phyloP scores from a whole-genome alignment of 1,284 basidiomycete genomes.

The Golubevia pallescens region DNA sequence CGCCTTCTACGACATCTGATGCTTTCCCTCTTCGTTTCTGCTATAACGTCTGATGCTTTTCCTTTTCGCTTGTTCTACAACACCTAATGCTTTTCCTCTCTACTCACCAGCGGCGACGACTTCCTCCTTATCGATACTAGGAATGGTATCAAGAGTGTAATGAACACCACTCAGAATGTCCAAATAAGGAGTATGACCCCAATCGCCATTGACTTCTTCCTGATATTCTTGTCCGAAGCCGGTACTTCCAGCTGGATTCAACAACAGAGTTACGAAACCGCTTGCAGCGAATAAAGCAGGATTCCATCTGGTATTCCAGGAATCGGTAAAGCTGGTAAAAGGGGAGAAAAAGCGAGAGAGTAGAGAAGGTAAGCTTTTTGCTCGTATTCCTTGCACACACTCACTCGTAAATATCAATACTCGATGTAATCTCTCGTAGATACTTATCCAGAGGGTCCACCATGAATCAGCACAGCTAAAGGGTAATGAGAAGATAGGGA shows the following conservation, averaged over 20 bases:
- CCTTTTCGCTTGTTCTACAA: too few relatives aligned
- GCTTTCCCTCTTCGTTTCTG: too few relatives aligned
- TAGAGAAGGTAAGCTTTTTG: too few relatives aligned
- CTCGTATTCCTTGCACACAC: too few relatives aligned
- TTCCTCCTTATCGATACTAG: slow-evolving; percentile 21
- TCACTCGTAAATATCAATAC: too few relatives aligned
- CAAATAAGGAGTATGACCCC: slow-evolving; percentile 24
- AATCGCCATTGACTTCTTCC: slow-evolving; percentile 31
- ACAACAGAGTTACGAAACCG: slow-evolving; percentile 27
- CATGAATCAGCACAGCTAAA: slow-evolving; percentile 32
- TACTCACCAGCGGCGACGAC: slow-evolving; percentile 39
- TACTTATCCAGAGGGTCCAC: too few relatives aligned
- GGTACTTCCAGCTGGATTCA: slow-evolving; percentile 32
- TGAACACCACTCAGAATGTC: slow-evolving; percentile 29
- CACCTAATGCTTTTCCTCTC: too few relatives aligned
- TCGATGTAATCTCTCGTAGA: too few relatives aligned
- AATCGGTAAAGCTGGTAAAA: slow-evolving; percentile 28
- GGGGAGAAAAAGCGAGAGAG: too few relatives aligned
- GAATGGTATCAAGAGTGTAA: slow-evolving; percentile 15
- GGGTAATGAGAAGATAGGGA: slow-evolving; percentile 10
- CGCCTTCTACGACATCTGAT: too few relatives aligned
- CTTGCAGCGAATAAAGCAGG: slow-evolving; percentile 31
- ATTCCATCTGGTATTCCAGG: slow-evolving; percentile 43
- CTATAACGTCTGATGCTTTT: too few relatives aligned
- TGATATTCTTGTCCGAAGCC: slow-evolving; percentile 33